Conservation (phyloP, 495 filamentous ascomycete genomes). For the Aspergillus taichungensis region DNA sequence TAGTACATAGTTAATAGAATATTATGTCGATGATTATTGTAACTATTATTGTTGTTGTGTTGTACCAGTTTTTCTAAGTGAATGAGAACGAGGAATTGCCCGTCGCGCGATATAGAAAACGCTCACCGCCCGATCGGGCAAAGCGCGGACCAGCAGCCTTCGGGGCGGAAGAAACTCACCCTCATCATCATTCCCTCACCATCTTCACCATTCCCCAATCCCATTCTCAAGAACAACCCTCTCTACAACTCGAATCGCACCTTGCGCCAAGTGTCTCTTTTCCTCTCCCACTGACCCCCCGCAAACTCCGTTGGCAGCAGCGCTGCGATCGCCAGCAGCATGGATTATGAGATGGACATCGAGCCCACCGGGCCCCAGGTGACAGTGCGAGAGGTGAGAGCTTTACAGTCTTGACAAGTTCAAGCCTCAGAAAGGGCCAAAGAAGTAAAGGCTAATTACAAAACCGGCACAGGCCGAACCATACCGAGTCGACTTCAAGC, state of each 20-base stretch:
- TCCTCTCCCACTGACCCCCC: constrained; percentile 3
- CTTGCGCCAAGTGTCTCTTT: background rate
- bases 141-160: constrained; percentile 14
- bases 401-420: too few relatives aligned
- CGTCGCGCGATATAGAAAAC: background rate
- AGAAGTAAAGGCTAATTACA: constrained; percentile 4
- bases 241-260: background rate
- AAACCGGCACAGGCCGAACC: constrained; percentile 47
- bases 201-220: background rate
- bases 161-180: background rate
- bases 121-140: constrained; percentile 24
- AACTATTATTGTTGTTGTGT: too few relatives aligned
- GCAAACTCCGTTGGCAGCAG: constrained; percentile 15
- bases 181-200: constrained; percentile 1
- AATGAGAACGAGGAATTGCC: too few relatives aligned
- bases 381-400: constrained; percentile 58
- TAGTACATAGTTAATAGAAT: too few relatives aligned
- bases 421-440: background rate
- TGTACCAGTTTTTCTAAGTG: too few relatives aligned
- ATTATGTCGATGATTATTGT: too few relatives aligned
- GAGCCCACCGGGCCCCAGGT: constrained; percentile 59
- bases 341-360: constrained; percentile 65
- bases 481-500: constrained; percentile 70
- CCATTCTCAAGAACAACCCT: background rate
- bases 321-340: constrained; percentile 26